Evolutionary conservation across 306 rosid species (phyloP), one percentile per base, ranked within the genome.

Genomic region (Rosa multiflora): DNA sequence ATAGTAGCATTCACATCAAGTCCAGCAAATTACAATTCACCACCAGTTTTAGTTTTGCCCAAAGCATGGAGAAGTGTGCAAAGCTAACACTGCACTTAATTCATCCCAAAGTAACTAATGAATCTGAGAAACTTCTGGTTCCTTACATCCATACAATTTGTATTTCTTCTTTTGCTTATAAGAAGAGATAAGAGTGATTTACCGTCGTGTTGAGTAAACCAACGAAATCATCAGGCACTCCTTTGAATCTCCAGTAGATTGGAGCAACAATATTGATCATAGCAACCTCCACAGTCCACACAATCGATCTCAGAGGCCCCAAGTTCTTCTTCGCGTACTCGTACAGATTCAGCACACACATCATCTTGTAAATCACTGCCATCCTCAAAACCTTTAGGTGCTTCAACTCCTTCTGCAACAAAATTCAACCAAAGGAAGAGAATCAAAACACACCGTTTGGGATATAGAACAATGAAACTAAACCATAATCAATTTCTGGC

Each of bases 301-400:
- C 90, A 4, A 90, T 44, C 26, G 96, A 85, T 87, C 93, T 81
- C 80, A 94, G 58, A 86, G 94, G 83, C 17, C 94, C 96, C 0
- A 89, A 89, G 72, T 90, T 92, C 73, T 78, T 83, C 83, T 92
- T 94, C 13, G 93, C 91, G 67, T 85, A 94, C 18, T 81, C 90
- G 77, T 90, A 92, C 32, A 94, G 85, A 84, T 76, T 82, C 62
- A 88, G 85, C 11, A 81, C 80, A 67, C 87, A 78, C 17, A 76
- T 78, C 67, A 79, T 79, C 44, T 88, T 72, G 39, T 81, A 88
- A 76, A 92, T 77, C 53, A 89, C 86, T 72, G 83, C 91, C n/a
- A 82, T 51, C 83, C 89, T 90, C 72, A 88, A 87, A 86, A 88
- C 79, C 10, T 88, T 87, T 15, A 94, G 82, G 26, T 85, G 92